These are phyloP conservation scores for Plasmodium inui DNA, from an alignment of 169 alveolate genomes.

Conservation along the genomic window DNA sequence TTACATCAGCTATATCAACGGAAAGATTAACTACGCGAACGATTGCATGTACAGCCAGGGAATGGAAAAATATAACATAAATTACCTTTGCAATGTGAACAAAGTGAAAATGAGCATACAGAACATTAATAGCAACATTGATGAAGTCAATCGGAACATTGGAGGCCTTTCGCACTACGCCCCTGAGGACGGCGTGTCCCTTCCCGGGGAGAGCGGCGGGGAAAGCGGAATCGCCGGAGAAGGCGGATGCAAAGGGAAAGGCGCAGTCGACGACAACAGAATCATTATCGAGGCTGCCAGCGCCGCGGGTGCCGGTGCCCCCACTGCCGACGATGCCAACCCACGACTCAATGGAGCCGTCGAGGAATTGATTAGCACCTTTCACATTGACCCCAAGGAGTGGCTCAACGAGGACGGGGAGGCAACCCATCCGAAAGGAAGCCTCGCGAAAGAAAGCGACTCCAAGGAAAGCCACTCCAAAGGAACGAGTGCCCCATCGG, in stretches of 20 bases:
- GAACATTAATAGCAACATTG: conserved; percentile 17
- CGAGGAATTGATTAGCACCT: background rate
- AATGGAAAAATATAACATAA: conserved; percentile 3
- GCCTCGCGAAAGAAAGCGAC: background rate
- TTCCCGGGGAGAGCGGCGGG: background rate
- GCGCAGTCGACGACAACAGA: too few relatives aligned
- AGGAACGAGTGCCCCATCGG: background rate
- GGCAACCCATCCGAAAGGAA: too few relatives aligned
- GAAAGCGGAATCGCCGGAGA: background rate
- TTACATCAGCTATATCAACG: conserved; percentile 24
- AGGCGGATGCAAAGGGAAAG: too few relatives aligned
- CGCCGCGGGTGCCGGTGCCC: background rate
- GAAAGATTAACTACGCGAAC: background rate
- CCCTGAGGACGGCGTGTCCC: background rate
- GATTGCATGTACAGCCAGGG: background rate
- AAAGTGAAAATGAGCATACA: conserved; percentile 13
- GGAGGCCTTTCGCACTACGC: background rate
- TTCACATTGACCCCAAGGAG: background rate
- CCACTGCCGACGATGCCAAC: background rate
- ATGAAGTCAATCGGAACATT: conserved; percentile 23
- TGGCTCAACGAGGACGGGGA: background rate
- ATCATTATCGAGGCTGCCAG: background rate
- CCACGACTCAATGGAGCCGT: background rate
- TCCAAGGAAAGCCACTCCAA: background rate
- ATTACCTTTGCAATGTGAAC: conserved; percentile 22